A percentile compares a stretch with the other conserved stretches of the same genome.
Evolutionary conservation across 768 basidiomycete species (phyloP).

Genomic region (Basidioascus undulatus): DNA sequence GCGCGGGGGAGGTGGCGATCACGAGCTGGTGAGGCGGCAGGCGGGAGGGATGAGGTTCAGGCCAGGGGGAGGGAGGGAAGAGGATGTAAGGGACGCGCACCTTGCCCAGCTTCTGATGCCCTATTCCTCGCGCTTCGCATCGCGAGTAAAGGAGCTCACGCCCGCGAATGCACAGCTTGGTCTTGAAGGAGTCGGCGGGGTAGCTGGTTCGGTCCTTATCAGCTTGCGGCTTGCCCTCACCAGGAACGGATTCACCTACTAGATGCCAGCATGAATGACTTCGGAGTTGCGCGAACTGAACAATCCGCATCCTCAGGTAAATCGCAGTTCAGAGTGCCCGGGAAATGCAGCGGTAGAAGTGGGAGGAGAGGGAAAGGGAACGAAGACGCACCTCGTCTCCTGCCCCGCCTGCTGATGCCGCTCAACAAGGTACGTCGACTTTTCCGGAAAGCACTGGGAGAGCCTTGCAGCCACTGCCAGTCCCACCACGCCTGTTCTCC

Average conservation of each 20-base stretch:
- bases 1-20: constrained; percentile 38
- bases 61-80: no score
- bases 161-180: constrained; percentile 60
- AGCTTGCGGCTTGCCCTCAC: background rate
- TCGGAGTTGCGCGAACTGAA: constrained; percentile 57
- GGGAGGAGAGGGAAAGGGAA: background rate
- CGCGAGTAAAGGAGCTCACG: constrained; percentile 58
- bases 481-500: constrained; percentile 59
- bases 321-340: no score
- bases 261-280: constrained; percentile 42
- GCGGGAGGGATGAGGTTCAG: no score
- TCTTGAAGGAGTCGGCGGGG: constrained; percentile 59
- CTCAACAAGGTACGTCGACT: constrained; percentile 61
- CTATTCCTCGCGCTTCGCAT: constrained; percentile 38
- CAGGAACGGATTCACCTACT: constrained; percentile 9
- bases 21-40: no score
- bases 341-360: background rate
- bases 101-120: constrained; percentile 54
- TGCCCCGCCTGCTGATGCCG: constrained; percentile 49
- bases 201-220: constrained; percentile 31
- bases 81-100: no score
- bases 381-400: constrained; percentile 49
- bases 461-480: constrained; percentile 62
- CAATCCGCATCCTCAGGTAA: no score
- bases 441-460: constrained; percentile 33